Evolutionary conservation across 208 protist genomes (phyloP), one percentile per base, ranked within the genome.

Genomic region (Leptomonas seymouri): DNA sequence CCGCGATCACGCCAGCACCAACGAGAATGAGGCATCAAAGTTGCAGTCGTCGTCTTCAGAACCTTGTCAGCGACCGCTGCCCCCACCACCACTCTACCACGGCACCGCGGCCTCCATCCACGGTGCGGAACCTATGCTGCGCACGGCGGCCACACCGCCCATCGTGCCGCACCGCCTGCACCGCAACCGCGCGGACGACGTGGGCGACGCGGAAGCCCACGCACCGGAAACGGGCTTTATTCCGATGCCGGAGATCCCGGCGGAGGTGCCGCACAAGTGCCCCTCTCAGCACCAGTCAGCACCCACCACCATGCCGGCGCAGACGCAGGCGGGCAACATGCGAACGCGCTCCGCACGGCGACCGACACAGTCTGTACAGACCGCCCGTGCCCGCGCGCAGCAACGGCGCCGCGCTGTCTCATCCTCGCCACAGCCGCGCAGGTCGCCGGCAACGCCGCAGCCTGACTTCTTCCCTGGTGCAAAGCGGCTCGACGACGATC

Each of bases 341-440:
- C 54, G 16, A 66, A 59, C 56, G 3, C 27, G 25, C 21, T 73
- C 66, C 18, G 54, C 64, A 2, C 72, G 72, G 2, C 76, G 66
- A 31, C 69, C 71, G 7, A 77, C 67, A 44, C 77, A 82, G 50
- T 82, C 77, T 1, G 77, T 78, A 39, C 71, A 82, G 71, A 77
- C 71, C 7, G 77, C 77, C 36, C 60, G 67, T 9, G 71, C 60
- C 18, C 58, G 77, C 1, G 71, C 71, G 20, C 66, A 72, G 55
- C 61, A 76, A 50, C 69, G 77, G 0, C 70, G 67, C 21, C 36
- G 21, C 16, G 67, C 76, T 16, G 46, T 51, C 16, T 76, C 69
- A 8, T 41, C 53, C 30, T 73, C 69, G 21, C 71, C 76, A 27
- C 58, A 61, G 28, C 20, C 56, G 53, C 65, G 63, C 34, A 48